Evolutionary conservation across 148 eudicot genomes (phyloP).

Genomic region (Camellia lanceoleosa): DNA sequence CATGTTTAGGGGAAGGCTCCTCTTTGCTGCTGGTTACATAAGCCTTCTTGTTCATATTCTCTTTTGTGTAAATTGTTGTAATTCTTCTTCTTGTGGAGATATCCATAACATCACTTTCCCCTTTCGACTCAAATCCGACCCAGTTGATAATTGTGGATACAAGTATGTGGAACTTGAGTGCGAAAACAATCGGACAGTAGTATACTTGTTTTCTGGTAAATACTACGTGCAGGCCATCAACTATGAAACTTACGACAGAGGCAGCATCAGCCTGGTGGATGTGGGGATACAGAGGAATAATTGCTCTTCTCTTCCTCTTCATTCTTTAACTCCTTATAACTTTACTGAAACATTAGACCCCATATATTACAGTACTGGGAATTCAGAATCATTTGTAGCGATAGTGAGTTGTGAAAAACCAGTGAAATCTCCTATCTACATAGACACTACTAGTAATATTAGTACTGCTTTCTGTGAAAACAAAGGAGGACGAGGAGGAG

Average conservation of each 20-base stretch:
- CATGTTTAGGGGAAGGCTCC: background rate
- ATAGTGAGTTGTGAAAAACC: constrained; percentile 9
- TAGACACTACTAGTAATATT: background rate
- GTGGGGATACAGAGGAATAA: background rate
- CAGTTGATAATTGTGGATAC: background rate
- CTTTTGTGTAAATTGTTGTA: too few species aligned
- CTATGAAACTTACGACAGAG: background rate
- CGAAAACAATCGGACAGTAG: constrained; percentile 15
- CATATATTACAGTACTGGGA: too few species aligned
- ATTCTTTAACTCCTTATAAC: constrained; percentile 7
- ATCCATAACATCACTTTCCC: background rate
- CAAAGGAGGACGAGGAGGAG: too few species aligned
- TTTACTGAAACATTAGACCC: background rate
- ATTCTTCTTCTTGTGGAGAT: background rate
- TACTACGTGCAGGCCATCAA: constrained; percentile 10
- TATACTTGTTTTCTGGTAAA: background rate
- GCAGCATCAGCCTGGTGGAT: constrained; percentile 13
- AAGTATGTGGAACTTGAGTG: constrained; percentile 5
- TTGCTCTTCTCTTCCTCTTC: constrained; percentile 18
- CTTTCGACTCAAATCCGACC: background rate
- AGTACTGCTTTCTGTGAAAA: background rate
- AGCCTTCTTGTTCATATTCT: too few species aligned
- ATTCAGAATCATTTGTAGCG: background rate
- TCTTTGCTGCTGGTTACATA: background rate
- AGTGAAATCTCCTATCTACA: constrained; percentile 1